A percentile compares a stretch with the other conserved stretches of the same genome.
Conservation (phyloP, 2,329 filamentous ascomycete species). For the Cladophialophora chaetospira region DNA sequence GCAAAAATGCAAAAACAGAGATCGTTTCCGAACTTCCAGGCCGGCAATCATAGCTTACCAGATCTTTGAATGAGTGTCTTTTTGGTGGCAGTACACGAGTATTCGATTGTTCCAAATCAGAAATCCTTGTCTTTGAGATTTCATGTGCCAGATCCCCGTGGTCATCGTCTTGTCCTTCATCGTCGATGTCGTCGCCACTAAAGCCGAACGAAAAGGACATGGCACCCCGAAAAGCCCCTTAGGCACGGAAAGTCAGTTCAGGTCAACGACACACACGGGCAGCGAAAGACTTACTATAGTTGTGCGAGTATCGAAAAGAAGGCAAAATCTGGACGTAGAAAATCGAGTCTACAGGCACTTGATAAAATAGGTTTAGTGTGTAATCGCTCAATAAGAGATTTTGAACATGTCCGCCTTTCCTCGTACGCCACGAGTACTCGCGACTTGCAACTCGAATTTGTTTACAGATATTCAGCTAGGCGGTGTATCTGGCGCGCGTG, state of each 20-base stretch:
- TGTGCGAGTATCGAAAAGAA: too few relatives aligned
- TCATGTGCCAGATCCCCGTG: slow-evolving; percentile 12
- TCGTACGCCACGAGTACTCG: too few relatives aligned
- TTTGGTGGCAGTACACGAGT: slow-evolving; percentile 37
- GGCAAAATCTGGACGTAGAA: too few relatives aligned
- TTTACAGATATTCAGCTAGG: too few relatives aligned
- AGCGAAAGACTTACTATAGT: too few relatives aligned
- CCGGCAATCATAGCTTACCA: slow-evolving; percentile 43
- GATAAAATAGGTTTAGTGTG: too few relatives aligned
- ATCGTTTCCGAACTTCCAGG: neutral
- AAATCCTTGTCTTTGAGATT: slow-evolving; percentile 17
- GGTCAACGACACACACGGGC: neutral
- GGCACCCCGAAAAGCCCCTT: neutral
- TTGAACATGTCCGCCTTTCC: too few relatives aligned
- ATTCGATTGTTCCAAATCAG: slow-evolving; percentile 19
- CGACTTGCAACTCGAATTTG: too few relatives aligned
- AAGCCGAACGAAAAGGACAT: slow-evolving; percentile 60
- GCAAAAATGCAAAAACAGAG: neutral
- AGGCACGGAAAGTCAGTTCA: neutral
- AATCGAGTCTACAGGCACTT: too few relatives aligned
- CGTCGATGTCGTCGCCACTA: slow-evolving; percentile 60
- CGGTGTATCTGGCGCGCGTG: too few relatives aligned
- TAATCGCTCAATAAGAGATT: too few relatives aligned
- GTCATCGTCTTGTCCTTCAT: slow-evolving; percentile 38
- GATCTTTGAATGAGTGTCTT: slow-evolving; percentile 49